phyloP scores from a whole-genome alignment of 2,329 filamentous ascomycete species.

The Dactylonectria macrodidyma region DNA sequence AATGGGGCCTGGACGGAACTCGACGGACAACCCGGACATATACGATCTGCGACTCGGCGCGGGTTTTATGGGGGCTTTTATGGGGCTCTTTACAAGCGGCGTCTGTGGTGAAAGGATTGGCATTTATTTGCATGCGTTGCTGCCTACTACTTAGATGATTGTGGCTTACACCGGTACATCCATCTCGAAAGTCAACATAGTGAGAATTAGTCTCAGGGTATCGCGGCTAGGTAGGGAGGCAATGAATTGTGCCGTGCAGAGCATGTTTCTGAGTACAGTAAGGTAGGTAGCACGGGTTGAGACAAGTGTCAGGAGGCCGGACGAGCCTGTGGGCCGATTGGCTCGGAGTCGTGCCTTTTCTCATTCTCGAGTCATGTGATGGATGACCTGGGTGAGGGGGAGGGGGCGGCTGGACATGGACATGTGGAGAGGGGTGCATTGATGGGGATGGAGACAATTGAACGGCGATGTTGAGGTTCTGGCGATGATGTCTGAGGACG shows the following conservation, averaged over 20 bases:
- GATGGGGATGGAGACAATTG: not conserved
- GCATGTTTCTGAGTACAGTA: not conserved
- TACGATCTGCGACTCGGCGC: too few species aligned
- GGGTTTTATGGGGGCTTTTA: too few species aligned
- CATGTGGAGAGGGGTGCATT: constrained; percentile 8
- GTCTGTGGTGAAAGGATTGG: too few species aligned
- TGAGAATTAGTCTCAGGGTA: not conserved
- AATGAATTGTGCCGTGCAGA: not conserved
- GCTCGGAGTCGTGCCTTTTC: not conserved
- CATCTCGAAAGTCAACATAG: not conserved
- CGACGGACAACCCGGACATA: not conserved
- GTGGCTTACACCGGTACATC: too few species aligned
- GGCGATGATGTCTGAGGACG: not conserved
- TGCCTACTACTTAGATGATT: too few species aligned
- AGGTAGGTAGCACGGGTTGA: not conserved
- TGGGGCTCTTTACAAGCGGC: too few species aligned
- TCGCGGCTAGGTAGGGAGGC: not conserved
- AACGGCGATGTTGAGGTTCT: not conserved
- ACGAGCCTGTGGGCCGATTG: constrained; percentile 18
- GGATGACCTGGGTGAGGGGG: not conserved
- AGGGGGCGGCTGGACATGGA: not conserved
- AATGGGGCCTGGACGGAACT: not conserved
- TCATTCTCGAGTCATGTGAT: constrained; percentile 19
- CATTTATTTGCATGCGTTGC: too few species aligned
- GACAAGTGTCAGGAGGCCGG: constrained; percentile 6